Evolutionary conservation across 352 stramenopile genomes (phyloP).

Genomic region (Stramenopiles sp.): DNA sequence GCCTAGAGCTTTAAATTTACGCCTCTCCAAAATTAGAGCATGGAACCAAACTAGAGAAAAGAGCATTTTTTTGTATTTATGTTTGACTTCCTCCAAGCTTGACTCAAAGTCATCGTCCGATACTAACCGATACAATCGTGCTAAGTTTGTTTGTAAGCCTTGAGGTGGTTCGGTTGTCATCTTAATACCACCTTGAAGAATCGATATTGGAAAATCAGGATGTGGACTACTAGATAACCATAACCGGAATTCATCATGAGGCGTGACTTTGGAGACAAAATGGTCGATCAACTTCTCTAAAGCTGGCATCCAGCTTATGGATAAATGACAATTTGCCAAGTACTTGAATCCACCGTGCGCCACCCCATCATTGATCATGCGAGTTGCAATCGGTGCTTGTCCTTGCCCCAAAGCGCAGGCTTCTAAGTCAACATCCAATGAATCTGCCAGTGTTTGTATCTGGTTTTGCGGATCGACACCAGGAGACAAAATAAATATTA

Average conservation of each 20-base stretch:
- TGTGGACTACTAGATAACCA: slow-evolving; percentile 80
- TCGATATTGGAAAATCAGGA: slow-evolving; percentile 66
- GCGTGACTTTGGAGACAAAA: slow-evolving; percentile 43
- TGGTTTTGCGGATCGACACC: slow-evolving; percentile 77
- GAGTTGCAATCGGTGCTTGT: slow-evolving; percentile 62
- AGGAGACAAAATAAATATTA: slow-evolving; percentile 83
- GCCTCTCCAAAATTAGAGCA: slow-evolving; percentile 26
- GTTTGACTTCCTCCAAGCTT: slow-evolving; percentile 16
- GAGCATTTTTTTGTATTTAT: slow-evolving; percentile 58
- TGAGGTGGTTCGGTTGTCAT: slow-evolving; percentile 75
- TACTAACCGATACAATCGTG: slow-evolving; percentile 53
- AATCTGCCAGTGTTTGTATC: slow-evolving; percentile 68
- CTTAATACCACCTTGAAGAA: slow-evolving; percentile 75
- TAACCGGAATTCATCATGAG: slow-evolving; percentile 68
- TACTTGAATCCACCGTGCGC: slow-evolving; percentile 72
- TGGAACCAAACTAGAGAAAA: slow-evolving; percentile 38
- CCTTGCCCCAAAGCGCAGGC: slow-evolving; percentile 74
- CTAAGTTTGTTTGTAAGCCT: slow-evolving; percentile 60
- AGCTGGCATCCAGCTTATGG: slow-evolving; percentile 73
- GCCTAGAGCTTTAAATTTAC: slow-evolving; percentile 20
- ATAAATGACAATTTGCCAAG: slow-evolving; percentile 85
- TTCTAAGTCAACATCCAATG: slow-evolving; percentile 74
- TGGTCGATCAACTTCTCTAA: slow-evolving; percentile 77
- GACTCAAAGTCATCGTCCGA: slow-evolving; percentile 48
- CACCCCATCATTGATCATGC: slow-evolving; percentile 64